phyloP scores from a whole-genome alignment of 2,329 filamentous ascomycete genomes.

The Metarhizium robertsii region DNA sequence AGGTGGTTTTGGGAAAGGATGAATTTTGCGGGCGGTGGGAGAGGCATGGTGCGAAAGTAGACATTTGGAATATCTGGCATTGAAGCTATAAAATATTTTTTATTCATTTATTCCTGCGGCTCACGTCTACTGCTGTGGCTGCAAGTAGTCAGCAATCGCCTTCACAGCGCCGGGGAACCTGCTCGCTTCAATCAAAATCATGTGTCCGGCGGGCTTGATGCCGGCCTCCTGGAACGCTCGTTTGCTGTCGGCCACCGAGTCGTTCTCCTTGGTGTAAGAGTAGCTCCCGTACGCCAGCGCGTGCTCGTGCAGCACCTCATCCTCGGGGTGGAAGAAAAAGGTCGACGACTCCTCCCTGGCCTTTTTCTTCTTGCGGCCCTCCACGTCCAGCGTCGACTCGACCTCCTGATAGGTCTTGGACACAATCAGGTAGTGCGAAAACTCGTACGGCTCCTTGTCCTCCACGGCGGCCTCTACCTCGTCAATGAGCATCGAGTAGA shows the following conservation, averaged over 20 bases:
- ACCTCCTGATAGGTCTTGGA: conserved; percentile 92
- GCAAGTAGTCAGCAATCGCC: conserved; percentile 66
- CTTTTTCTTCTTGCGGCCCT: conserved; percentile 54
- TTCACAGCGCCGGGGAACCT: conserved; percentile 71
- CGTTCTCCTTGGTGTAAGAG: conserved; percentile 71
- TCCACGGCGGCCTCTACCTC: conserved; percentile 83
- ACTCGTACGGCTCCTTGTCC: conserved; percentile 85
- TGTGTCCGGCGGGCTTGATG: conserved; percentile 71
- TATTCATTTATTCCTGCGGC: neutral
- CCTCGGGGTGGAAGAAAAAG: conserved; percentile 94
- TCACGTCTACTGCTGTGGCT: conserved; percentile 24
- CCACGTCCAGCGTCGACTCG: conserved; percentile 65
- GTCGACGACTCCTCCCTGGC: conserved; percentile 49
- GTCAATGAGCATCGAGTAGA: conserved; percentile 90
- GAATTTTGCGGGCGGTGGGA: neutral
- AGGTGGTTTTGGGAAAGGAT: no score
- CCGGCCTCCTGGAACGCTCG: conserved; percentile 90
- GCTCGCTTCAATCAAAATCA: conserved; percentile 75
- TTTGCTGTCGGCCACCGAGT: conserved; percentile 81
- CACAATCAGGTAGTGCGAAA: conserved; percentile 85
- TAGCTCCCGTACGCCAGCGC: conserved; percentile 62
- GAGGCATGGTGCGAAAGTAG: neutral
- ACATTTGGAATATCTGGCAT: neutral
- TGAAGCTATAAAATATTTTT: neutral
- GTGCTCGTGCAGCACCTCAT: conserved; percentile 76